Evolutionary conservation across 371 early-diverging fungal species (phyloP).

Genomic region (Mucor racemosus): DNA sequence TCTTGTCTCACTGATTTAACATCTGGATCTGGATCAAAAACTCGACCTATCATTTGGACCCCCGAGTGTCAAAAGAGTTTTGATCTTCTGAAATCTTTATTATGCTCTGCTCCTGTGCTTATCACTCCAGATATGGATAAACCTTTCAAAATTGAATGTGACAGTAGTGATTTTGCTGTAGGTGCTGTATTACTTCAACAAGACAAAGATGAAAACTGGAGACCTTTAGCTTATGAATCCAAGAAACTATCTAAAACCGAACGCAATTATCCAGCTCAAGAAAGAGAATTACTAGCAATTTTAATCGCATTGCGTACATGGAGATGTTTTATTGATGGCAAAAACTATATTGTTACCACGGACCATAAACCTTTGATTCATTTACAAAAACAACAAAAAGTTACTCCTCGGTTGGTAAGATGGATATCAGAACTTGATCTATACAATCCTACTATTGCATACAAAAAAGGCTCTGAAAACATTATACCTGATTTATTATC

Average conservation of each 20-base stretch:
- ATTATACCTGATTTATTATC: constrained; percentile 24
- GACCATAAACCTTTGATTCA: constrained; percentile 37
- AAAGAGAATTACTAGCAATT: constrained; percentile 40
- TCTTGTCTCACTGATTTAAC: constrained; percentile 45
- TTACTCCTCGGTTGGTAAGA: constrained; percentile 12
- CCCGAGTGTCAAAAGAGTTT: neutral
- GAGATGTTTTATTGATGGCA: constrained; percentile 37
- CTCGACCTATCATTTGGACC: constrained; percentile 13
- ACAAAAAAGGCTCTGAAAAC: constrained; percentile 36
- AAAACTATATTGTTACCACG: neutral
- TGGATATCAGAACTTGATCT: constrained; percentile 37
- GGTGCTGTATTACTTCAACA: constrained; percentile 45
- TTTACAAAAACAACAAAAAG: constrained; percentile 1
- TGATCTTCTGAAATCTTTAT: constrained; percentile 13
- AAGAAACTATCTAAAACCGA: constrained; percentile 33
- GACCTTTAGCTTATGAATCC: constrained; percentile 39
- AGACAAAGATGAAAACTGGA: constrained; percentile 19
- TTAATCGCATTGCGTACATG: constrained; percentile 36
- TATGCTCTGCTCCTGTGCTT: constrained; percentile 21
- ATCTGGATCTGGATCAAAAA: constrained; percentile 16
- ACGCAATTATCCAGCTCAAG: constrained; percentile 32
- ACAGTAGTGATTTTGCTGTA: constrained; percentile 29
- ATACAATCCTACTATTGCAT: constrained; percentile 37
- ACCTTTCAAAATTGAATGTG: constrained; percentile 19
- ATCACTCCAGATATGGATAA: constrained; percentile 22